Base-by-base conservation (phyloP, 2,329 filamentous ascomycete genomes). In the Fusarium sp. region DNA sequence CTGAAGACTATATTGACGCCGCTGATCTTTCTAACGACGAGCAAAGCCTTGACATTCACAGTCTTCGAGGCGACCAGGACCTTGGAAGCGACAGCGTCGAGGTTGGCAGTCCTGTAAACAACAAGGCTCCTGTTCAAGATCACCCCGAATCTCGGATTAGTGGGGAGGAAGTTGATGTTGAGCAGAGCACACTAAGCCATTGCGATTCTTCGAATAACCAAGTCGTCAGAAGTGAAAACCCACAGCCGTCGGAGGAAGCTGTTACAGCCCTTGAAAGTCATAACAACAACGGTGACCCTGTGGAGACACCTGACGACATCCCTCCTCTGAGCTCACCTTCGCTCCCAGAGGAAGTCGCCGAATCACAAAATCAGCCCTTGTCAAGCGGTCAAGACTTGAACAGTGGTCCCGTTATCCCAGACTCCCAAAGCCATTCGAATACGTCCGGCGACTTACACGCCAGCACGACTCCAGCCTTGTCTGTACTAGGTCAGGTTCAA, bases 381-480 rank as follows among this genome's bases (percentile, higher is more conserved):
- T 53, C 53, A 9, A 53, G 48, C 8, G 45, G 29, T 26, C 38
- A 42, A 19, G 49, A 53, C 12, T 43, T 52, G 24, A 38, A 50
- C 15, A 53, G 50, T 38, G 51, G 45, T 12, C 32, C 39, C 6
- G 22, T 67, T 19, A 56, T 71, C 25, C 67, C 69, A 5, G 67
- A 71, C 38, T 71, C 69, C 8, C 67, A 70, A 31, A 57, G 57
- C 24, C 50, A 26, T 26, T 68, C 64, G 6, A 49, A 53, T 8
- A 43, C 39, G 15, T 62, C 64, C 11, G 50, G 52, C 7, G 32
- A 47, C 13, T 54, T 51, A 28, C 44, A 44, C 5, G 28, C 32
- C 12, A 40, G 29, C 31, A 29, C 36, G 10, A 29, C 19, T 5
- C 44, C 55, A 13, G 47, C 15, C 25, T 50, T 47, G 24, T 24